These are phyloP conservation scores for Tolypocladium endophyticum DNA, from an alignment of 2,329 filamentous ascomycete species.

Conservation along the genomic window DNA sequence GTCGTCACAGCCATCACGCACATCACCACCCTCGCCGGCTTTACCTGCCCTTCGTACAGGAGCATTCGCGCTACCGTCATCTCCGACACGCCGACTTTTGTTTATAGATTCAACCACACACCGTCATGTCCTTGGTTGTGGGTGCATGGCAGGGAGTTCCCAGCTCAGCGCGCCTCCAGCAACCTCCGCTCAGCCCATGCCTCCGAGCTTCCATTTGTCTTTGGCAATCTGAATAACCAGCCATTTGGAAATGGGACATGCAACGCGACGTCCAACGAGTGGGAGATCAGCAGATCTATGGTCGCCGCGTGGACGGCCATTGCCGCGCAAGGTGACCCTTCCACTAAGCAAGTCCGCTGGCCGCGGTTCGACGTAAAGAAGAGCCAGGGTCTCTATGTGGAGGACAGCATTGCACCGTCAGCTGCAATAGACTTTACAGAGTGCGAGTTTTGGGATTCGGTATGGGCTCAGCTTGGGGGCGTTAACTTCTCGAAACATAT, in stretches of 20 bases:
- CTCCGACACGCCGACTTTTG: neutral
- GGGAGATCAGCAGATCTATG: neutral
- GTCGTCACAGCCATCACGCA: neutral
- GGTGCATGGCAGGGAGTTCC: neutral
- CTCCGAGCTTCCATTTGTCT: neutral
- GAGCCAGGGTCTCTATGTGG: neutral
- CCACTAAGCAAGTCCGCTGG: neutral
- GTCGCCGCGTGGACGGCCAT: neutral
- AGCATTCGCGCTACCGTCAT: neutral
- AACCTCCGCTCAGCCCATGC: neutral
- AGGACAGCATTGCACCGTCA: neutral
- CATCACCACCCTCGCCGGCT: neutral
- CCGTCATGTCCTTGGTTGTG: neutral
- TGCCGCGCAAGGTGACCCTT: neutral
- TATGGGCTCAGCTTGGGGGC: neutral
- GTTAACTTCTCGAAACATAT: neutral
- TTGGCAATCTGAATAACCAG: neutral
- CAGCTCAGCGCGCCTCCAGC: neutral
- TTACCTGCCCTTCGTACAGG: neutral
- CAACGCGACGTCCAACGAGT: neutral
- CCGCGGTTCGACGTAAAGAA: neutral
- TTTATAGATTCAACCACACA: neutral
- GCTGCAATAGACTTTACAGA: neutral
- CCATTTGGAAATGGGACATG: neutral
- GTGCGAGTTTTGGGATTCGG: neutral